Evolutionary conservation across 257 asterid species (phyloP).

Genomic region (Euphrasia confusa): DNA sequence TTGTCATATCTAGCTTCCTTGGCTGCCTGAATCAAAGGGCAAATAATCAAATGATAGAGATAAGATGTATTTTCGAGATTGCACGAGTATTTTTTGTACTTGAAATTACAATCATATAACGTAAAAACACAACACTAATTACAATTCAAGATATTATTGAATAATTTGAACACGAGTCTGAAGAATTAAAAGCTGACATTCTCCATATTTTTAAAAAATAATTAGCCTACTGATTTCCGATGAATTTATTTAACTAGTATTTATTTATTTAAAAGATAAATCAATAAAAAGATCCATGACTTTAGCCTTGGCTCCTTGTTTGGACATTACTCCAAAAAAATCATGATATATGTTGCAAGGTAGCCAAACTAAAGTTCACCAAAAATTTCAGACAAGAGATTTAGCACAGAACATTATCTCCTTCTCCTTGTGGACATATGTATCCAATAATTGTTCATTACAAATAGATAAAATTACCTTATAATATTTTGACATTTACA

Average conservation of each 20-base stretch:
- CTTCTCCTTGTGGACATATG: background rate
- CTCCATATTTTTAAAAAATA: no score
- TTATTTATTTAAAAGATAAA: background rate
- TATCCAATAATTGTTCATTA: background rate
- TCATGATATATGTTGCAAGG: background rate
- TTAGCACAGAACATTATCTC: background rate
- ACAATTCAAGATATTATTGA: background rate
- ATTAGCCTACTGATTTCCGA: background rate
- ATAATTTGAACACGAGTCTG: background rate
- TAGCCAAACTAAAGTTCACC: background rate
- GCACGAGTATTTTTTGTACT: background rate
- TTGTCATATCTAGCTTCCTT: slow-evolving; percentile 93
- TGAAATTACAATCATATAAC: background rate
- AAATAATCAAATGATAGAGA: background rate
- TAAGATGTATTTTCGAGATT: background rate
- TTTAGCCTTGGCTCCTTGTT: background rate
- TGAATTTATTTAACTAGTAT: background rate
- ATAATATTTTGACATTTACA: background rate
- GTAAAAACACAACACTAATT: background rate
- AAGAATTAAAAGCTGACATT: background rate
- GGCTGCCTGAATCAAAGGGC: slow-evolving; percentile 62
- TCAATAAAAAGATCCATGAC: background rate
- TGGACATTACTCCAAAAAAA: background rate
- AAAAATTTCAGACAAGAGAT: background rate
- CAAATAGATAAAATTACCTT: background rate